These are phyloP conservation scores for Saraca asoca DNA, from an alignment of 331 rosid genomes.

Conservation along the genomic window DNA sequence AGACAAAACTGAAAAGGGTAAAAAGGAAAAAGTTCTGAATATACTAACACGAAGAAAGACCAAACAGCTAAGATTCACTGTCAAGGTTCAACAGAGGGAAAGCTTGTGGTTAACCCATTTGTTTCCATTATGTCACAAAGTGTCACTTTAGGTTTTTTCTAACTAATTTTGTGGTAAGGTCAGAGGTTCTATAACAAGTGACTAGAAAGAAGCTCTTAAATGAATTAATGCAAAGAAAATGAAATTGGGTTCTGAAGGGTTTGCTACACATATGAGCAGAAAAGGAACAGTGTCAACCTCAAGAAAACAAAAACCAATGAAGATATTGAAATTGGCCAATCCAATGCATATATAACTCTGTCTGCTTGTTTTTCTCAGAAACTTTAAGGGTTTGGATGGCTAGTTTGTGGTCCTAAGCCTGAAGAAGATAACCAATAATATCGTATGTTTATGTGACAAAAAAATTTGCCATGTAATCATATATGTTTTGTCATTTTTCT, in stretches of 20 bases:
- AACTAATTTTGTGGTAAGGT: slow-evolving; percentile 40
- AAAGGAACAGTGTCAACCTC: slow-evolving; percentile 46
- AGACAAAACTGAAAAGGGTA: not conserved
- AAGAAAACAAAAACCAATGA: slow-evolving; percentile 28
- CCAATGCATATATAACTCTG: slow-evolving; percentile 28
- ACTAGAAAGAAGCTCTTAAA: slow-evolving; percentile 15
- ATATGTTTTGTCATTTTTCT: slow-evolving; percentile 22
- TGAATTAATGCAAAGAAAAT: slow-evolving; percentile 43
- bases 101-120: slow-evolving; percentile 29
- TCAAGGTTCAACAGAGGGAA: slow-evolving; percentile 18
- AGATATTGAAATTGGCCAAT: slow-evolving; percentile 34
- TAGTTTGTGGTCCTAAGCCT: slow-evolving; percentile 43
- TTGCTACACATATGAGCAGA: slow-evolving; percentile 32
- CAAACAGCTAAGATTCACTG: slow-evolving; percentile 26
- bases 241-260: slow-evolving; percentile 32
- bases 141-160: slow-evolving; percentile 24
- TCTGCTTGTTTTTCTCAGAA: slow-evolving; percentile 43
- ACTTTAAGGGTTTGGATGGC: slow-evolving; percentile 40
- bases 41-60: slow-evolving; percentile 18
- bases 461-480: slow-evolving; percentile 16
- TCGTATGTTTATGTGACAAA: slow-evolving; percentile 19
- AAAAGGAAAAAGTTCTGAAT: slow-evolving; percentile 18
- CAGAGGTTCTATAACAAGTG: slow-evolving; percentile 37
- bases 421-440: slow-evolving; percentile 35
- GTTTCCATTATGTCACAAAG: slow-evolving; percentile 33